Evolutionary conservation across 169 alveolate genomes (phyloP), one percentile per base, ranked within the genome.

Genomic region (Eimeria acervulina): DNA sequence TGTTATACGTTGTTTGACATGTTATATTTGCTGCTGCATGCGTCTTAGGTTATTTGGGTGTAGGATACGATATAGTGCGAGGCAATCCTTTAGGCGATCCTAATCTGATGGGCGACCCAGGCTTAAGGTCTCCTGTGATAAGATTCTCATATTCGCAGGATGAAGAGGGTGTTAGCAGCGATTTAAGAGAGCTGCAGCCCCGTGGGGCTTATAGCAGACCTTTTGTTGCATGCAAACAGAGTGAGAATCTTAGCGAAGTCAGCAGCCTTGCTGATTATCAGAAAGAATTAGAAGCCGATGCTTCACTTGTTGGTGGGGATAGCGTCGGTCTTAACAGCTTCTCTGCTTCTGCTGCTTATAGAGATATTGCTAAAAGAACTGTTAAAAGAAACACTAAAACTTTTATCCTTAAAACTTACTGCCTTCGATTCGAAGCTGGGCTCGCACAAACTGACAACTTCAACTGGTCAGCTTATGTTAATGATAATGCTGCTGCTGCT

Each of bases 1-100:
- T n/a, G n/a, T n/a, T n/a, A n/a, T n/a, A n/a, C n/a, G n/a, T n/a
- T n/a, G n/a, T n/a, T n/a, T n/a, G n/a, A n/a, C n/a, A n/a, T n/a
- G n/a, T n/a, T n/a, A n/a, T n/a, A n/a, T n/a, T n/a, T n/a, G n/a
- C n/a, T n/a, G n/a, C n/a, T n/a, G n/a, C n/a, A n/a, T n/a, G n/a
- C n/a, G n/a, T n/a, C n/a, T 63, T 96, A 97, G 98, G 97, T 76
- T 98, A 97, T 91, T 94, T 98, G 13, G 99, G 99, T 13, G 95
- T 97, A 23, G 99, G 99, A 21, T 98, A 98, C 84, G 99, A 98
- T 74, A 94, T 95, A 51, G 95, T 98, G 40, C 96, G 95, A 95
- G 99, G 99, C 1, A 98, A 98, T 88, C 99, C 99, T 13, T 96
- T 97, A 23, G 99, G 99, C 1, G 99, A 98, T 84, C 98, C 98